These are phyloP conservation scores for Saprolegnia diclina DNA, from an alignment of 352 stramenopile species.

Conservation along the genomic window DNA sequence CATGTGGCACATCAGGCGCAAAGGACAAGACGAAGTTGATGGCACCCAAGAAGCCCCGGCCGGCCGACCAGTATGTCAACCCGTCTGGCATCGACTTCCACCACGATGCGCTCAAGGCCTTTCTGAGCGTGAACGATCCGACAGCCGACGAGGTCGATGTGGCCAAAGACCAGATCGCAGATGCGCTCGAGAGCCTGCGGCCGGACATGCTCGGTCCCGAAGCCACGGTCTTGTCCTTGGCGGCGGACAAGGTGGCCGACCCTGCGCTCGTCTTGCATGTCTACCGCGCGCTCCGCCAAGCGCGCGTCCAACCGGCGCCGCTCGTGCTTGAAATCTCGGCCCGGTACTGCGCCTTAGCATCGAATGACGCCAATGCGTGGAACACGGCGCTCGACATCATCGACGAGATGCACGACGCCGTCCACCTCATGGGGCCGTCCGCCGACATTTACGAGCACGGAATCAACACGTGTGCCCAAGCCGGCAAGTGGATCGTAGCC, in stretches of 20 bases:
- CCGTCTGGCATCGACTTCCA: conserved; percentile 2
- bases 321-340: conserved; percentile 7
- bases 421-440: conserved; percentile 25
- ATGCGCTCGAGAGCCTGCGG: neutral
- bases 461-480: conserved; percentile 5
- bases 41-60: neutral
- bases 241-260: conserved; percentile 14
- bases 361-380: conserved; percentile 1
- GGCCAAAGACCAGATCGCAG: neutral
- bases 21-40: too few species aligned
- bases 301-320: conserved; percentile 6
- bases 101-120: conserved; percentile 17
- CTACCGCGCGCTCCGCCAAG: conserved; percentile 14
- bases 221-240: conserved; percentile 14
- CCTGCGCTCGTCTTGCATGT: conserved; percentile 9
- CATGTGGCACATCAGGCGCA: neutral
- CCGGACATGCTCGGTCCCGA: conserved; percentile 17
- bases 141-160: neutral
- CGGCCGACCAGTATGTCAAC: conserved; percentile 3
- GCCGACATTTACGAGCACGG: conserved; percentile 20
- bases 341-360: neutral
- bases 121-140: conserved; percentile 12
- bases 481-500: conserved; percentile 10
- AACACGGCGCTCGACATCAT: conserved; percentile 22
- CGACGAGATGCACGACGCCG: conserved; percentile 25